phyloP scores from a whole-genome alignment of 495 filamentous ascomycete genomes.

The Collariella sp. region DNA sequence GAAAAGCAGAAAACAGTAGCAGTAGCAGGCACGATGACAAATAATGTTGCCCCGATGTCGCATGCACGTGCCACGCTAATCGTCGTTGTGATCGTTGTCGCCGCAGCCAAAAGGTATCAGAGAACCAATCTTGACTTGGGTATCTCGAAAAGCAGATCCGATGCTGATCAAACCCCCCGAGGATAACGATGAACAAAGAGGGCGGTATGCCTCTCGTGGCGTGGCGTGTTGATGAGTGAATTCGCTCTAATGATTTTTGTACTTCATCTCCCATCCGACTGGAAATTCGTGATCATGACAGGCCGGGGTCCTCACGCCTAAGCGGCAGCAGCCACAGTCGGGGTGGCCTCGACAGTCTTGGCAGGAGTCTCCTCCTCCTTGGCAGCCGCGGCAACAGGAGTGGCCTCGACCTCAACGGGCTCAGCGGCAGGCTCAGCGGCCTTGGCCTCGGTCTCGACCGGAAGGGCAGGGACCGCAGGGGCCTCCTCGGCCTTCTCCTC shows the following conservation, averaged over 20 bases:
- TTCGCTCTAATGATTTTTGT: slow-evolving; percentile 27
- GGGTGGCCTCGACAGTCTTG: slow-evolving; percentile 32
- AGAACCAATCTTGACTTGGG: slow-evolving; percentile 43
- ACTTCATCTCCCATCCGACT: slow-evolving; percentile 14
- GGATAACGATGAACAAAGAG: slow-evolving; percentile 26
- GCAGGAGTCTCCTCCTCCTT: slow-evolving; percentile 30
- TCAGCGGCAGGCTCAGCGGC: slow-evolving; percentile 48
- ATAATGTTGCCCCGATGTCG: too few relatives aligned
- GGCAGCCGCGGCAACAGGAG: slow-evolving; percentile 34
- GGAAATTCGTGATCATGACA: slow-evolving; percentile 7
- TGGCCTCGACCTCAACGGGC: slow-evolving; percentile 25
- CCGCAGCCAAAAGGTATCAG: slow-evolving; percentile 32
- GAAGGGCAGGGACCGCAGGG: slow-evolving; percentile 18
- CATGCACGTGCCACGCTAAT: neutral
- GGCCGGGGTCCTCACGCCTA: slow-evolving; percentile 22
- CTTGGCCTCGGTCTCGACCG: slow-evolving; percentile 31
- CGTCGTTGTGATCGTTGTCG: neutral
- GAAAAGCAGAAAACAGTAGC: slow-evolving; percentile 10
- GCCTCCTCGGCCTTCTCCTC: slow-evolving; percentile 37
- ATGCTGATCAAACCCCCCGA: slow-evolving; percentile 40
- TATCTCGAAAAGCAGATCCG: slow-evolving; percentile 51
- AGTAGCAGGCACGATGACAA: neutral
- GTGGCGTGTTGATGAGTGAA: slow-evolving; percentile 18
- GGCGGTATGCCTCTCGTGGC: slow-evolving; percentile 10
- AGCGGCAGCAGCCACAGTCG: slow-evolving; percentile 41